Evolutionary conservation across 495 filamentous ascomycete genomes (phyloP).

Genomic region (Penicillium chermesinum): DNA sequence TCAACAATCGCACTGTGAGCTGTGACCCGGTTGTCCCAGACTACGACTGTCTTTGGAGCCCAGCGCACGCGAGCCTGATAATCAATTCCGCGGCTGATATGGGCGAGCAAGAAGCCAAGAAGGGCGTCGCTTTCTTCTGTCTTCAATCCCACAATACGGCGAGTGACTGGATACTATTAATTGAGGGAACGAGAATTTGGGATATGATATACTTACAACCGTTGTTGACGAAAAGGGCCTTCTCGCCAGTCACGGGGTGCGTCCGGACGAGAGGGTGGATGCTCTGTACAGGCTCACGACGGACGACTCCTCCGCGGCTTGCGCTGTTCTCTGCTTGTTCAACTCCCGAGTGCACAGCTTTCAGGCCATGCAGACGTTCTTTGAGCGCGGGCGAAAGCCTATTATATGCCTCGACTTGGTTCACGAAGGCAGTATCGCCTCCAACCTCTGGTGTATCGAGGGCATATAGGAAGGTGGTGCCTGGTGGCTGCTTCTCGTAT

Average conservation of each 20-base stretch:
- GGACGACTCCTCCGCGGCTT: slow-evolving; percentile 54
- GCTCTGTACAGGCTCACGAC: slow-evolving; percentile 64
- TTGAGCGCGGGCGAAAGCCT: slow-evolving; percentile 67
- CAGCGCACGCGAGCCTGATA: slow-evolving; percentile 74
- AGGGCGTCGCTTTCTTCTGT: slow-evolving; percentile 73
- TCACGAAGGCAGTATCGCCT: slow-evolving; percentile 73
- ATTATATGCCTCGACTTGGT: slow-evolving; percentile 71
- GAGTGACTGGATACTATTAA: slow-evolving; percentile 49
- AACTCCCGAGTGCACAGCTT: slow-evolving; percentile 65
- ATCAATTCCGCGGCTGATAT: slow-evolving; percentile 67
- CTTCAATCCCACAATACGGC: slow-evolving; percentile 67
- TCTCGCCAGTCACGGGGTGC: slow-evolving; percentile 76
- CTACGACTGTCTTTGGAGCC: slow-evolving; percentile 69
- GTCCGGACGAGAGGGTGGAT: slow-evolving; percentile 76
- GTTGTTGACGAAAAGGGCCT: slow-evolving; percentile 73
- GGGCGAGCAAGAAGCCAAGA: slow-evolving; percentile 73
- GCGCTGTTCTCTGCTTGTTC: slow-evolving; percentile 62
- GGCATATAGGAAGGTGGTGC: slow-evolving; percentile 76
- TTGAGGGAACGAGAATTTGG: not conserved
- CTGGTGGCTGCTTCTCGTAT: slow-evolving; percentile 80
- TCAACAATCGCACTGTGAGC: slow-evolving; percentile 73
- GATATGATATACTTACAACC: slow-evolving; percentile 55
- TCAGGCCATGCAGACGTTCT: slow-evolving; percentile 70
- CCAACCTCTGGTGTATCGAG: slow-evolving; percentile 72
- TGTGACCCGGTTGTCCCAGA: slow-evolving; percentile 84